A percentile compares a stretch with the other conserved stretches of the same genome.
These are phyloP conservation scores for Aspergillus luchuensis DNA, from an alignment of 2,329 filamentous ascomycete species.

Conservation along the genomic window DNA sequence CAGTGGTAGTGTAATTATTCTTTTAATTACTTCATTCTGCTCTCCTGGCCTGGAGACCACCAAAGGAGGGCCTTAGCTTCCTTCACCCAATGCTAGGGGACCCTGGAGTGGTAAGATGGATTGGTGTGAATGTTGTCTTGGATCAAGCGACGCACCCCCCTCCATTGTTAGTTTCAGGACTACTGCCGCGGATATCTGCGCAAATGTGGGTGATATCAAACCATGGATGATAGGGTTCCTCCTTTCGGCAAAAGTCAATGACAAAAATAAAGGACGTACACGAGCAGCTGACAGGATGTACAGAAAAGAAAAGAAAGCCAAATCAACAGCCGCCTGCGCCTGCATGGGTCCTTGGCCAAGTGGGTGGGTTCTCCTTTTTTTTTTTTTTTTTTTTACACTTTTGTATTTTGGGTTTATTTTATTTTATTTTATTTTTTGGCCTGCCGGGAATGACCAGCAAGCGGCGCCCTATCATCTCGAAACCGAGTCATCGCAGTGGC, in stretches of 20 bases:
- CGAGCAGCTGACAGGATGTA: constrained; percentile 7
- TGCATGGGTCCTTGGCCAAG: constrained; percentile 14
- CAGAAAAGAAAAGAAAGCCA: constrained; percentile 7
- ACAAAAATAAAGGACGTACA: constrained; percentile 13
- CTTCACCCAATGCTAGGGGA: constrained; percentile 17
- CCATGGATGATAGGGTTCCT: constrained; percentile 10
- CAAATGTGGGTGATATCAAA: constrained; percentile 10
- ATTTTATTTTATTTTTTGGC: not conserved
- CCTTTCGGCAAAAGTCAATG: constrained; percentile 7
- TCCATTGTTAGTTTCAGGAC: constrained; percentile 10
- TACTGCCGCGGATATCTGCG: constrained; percentile 10
- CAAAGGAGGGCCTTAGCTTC: constrained; percentile 5
- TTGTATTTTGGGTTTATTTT: no score
- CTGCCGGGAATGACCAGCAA: not conserved
- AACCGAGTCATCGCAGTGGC: constrained; percentile 3
- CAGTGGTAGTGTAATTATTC: not conserved
- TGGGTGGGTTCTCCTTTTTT: constrained; percentile 9
- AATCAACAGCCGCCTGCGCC: constrained; percentile 16
- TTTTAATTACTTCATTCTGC: not conserved
- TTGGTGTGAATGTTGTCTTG: constrained; percentile 8
- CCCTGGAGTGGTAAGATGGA: constrained; percentile 8
- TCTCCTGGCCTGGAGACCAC: not conserved
- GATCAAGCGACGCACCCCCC: constrained; percentile 1
- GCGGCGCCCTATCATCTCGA: constrained; percentile 3
- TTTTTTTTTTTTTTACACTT: not conserved